Conservation (phyloP, 1,284 basidiomycete species). For the Cutaneotrichosporon cyanovorans region DNA sequence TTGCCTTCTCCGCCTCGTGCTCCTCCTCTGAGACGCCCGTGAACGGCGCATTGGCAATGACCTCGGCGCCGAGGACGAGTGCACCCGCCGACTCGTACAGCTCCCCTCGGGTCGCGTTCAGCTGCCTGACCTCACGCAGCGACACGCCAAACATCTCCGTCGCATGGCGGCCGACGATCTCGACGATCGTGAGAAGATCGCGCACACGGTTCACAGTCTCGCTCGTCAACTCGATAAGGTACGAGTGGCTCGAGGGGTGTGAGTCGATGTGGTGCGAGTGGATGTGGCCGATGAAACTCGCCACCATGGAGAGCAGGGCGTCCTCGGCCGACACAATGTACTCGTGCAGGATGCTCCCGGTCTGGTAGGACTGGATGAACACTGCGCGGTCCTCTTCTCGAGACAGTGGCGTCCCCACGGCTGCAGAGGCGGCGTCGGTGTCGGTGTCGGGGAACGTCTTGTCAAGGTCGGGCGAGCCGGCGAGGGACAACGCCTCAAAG, state of each 20-base stretch:
- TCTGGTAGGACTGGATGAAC: slow-evolving; percentile 7
- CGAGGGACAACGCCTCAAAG: not conserved
- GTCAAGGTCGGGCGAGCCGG: slow-evolving; percentile 6
- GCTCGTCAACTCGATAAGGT: slow-evolving; percentile 85
- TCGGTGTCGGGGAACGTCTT: too few relatives aligned
- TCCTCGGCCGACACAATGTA: slow-evolving; percentile 64
- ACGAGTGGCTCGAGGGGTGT: slow-evolving; percentile 84
- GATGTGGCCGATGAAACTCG: slow-evolving; percentile 93
- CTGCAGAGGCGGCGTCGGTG: too few relatives aligned
- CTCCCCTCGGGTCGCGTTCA: slow-evolving; percentile 67
- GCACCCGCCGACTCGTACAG: slow-evolving; percentile 76
- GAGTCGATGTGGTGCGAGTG: slow-evolving; percentile 83
- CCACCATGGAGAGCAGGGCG: slow-evolving; percentile 83
- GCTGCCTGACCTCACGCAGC: slow-evolving; percentile 50
- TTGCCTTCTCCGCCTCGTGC: slow-evolving; percentile 70
- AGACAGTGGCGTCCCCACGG: too few relatives aligned
- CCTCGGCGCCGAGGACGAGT: slow-evolving; percentile 76
- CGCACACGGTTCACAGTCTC: slow-evolving; percentile 91
- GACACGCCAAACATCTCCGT: slow-evolving; percentile 53
- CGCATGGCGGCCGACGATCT: slow-evolving; percentile 63
- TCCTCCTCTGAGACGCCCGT: slow-evolving; percentile 47
- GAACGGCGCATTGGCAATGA: slow-evolving; percentile 54
- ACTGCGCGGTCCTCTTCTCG: too few relatives aligned
- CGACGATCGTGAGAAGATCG: slow-evolving; percentile 83
- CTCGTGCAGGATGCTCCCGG: slow-evolving; percentile 35